Evolutionary conservation across 2,329 filamentous ascomycete genomes (phyloP), one percentile per base, ranked within the genome.

Genomic region (Cytospora piceae): DNA sequence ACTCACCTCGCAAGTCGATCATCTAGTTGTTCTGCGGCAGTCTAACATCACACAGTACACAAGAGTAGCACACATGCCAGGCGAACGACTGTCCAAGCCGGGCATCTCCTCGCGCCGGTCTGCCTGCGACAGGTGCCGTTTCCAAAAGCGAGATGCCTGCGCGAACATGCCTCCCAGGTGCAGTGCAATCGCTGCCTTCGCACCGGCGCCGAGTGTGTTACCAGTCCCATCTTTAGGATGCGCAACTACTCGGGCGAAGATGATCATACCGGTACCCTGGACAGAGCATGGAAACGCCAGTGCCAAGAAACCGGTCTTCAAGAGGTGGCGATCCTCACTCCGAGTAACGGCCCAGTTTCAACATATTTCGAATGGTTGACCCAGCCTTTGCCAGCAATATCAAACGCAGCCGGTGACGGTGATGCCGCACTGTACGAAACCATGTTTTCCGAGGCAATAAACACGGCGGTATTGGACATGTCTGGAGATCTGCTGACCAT

Each of bases 41-140:
- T 15, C 37, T 2, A 34, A 14, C 8, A 11, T 34, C 12, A 34
- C 32, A 34, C 32, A 14, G 15, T 42, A 20, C 27, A 6, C 37
- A 42, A 6, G 37, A 42, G 37, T 6, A 15, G 37, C 37, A 20
- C 37, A 20, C 27, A 46, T 46, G 20, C 20, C 39, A 6, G 39
- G 6, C 1, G 39, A 46, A n/a, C 39, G 20, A 46, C 39, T 46
- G 4, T 46, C 17, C 20, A 46, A 17, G 39, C 39, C 34, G 20
- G 55, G 55, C 55, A 58, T 58, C 12, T 58, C 55, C 15, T 58
- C 55, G 22, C 55, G 55, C 17, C 34, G 34, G 27, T 37, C 34
- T 42, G 55, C 55, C 27, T 58, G 55, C 22, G 55, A 58, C 22
- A 58, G 31, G 11, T 58, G 55, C 20, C 55, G 55, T 14, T 37